phyloP scores from a whole-genome alignment of 2,329 filamentous ascomycete species.

The Aspergillus tubingensis region DNA sequence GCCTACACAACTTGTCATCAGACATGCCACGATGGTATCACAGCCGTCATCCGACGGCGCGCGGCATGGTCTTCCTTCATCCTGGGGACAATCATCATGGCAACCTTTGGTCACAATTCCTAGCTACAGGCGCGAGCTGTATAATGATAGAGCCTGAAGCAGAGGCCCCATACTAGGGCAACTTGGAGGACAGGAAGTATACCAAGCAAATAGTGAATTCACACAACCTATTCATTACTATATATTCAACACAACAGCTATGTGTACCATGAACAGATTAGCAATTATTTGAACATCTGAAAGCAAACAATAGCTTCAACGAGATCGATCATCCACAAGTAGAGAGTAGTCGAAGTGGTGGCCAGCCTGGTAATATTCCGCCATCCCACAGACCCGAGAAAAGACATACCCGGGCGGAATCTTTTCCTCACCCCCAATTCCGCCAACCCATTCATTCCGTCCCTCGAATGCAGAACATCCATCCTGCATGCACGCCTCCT shows the following conservation, averaged over 20 bases:
- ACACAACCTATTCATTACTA: conserved; percentile 87
- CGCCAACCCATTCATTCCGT: neutral
- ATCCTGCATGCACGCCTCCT: neutral
- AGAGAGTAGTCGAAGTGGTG: no score
- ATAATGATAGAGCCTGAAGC: conserved; percentile 73
- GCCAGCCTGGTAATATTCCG: conserved; percentile 37
- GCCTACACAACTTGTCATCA: conserved; percentile 85
- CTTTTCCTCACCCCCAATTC: neutral
- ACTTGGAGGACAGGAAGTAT: conserved; percentile 89
- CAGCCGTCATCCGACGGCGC: conserved; percentile 69
- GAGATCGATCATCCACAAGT: conserved; percentile 59
- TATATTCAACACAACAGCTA: conserved; percentile 84
- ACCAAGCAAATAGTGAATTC: conserved; percentile 84
- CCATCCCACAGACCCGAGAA: neutral
- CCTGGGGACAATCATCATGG: conserved; percentile 82
- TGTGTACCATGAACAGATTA: conserved; percentile 89
- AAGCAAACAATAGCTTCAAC: conserved; percentile 78
- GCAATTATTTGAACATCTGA: conserved; percentile 95
- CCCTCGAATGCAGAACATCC: neutral
- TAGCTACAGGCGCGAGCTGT: conserved; percentile 56
- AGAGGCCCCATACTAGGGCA: conserved; percentile 81
- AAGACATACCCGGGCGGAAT: neutral
- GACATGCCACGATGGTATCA: conserved; percentile 73
- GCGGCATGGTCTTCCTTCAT: conserved; percentile 84
- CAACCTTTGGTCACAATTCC: conserved; percentile 70